Evolutionary conservation across 2,329 filamentous ascomycete species (phyloP).

Genomic region (Fusarium nurragi): DNA sequence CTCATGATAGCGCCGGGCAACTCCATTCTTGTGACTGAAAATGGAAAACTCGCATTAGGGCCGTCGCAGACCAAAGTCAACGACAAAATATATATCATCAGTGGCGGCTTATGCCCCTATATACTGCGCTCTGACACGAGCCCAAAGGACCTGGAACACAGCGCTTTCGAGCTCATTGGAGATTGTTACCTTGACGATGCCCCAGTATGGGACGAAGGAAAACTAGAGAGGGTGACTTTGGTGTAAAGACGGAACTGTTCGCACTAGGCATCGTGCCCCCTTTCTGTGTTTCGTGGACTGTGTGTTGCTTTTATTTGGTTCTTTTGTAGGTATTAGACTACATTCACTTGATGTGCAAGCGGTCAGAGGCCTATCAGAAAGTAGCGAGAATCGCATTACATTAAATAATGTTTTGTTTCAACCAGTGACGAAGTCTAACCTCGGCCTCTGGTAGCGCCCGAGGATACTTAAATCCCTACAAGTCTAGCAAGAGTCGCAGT

Average conservation of each 20-base stretch:
- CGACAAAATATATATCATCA: constrained; percentile 29
- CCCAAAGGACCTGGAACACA: background rate
- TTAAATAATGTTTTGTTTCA: background rate
- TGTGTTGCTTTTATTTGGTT: too few relatives aligned
- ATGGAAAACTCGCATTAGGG: constrained; percentile 20
- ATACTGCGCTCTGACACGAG: constrained; percentile 8
- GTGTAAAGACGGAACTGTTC: constrained; percentile 1
- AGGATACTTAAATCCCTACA: background rate
- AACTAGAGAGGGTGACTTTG: background rate
- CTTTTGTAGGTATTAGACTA: too few relatives aligned
- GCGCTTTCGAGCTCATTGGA: constrained; percentile 19
- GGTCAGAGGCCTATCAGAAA: too few relatives aligned
- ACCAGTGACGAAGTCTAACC: background rate
- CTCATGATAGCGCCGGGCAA: constrained; percentile 20
- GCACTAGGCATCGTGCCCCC: too few relatives aligned
- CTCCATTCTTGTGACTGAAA: constrained; percentile 23
- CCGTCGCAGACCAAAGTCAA: constrained; percentile 1
- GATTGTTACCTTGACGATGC: constrained; percentile 24
- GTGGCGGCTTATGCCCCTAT: constrained; percentile 34
- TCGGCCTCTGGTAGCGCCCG: background rate
- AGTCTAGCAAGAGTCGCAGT: background rate
- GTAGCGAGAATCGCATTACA: too few relatives aligned
- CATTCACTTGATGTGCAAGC: too few relatives aligned
- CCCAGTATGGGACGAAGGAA: background rate
- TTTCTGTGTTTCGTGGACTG: too few relatives aligned